phyloP scores from a whole-genome alignment of 108 stramenopile species.

The Cyclotella baltica region DNA sequence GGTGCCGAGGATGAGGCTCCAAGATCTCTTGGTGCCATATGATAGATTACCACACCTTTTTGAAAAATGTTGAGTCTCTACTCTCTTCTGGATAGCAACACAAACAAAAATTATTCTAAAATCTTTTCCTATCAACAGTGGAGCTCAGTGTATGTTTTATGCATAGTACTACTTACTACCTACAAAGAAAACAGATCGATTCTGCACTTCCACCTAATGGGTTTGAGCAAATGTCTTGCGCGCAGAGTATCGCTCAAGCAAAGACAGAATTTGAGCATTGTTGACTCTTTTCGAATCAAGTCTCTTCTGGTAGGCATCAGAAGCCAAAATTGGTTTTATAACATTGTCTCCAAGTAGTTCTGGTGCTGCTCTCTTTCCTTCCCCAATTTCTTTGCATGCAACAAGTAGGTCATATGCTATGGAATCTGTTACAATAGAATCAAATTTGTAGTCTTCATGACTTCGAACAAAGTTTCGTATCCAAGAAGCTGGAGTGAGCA shows the following conservation, averaged over 20 bases:
- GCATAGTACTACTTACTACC: neutral
- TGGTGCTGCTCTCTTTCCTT: conserved; percentile 79
- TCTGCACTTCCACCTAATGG: no score
- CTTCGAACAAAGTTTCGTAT: conserved; percentile 89
- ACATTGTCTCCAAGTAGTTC: conserved; percentile 77
- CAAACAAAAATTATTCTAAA: no score
- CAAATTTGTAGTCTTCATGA: conserved; percentile 95
- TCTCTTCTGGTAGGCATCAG: conserved; percentile 85
- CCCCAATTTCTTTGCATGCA: conserved; percentile 88
- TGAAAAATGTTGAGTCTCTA: no score
- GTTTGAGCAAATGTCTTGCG: conserved; percentile 45
- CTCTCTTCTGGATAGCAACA: no score
- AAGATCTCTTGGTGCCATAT: no score
- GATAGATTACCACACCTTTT: no score
- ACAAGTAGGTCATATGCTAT: conserved; percentile 94
- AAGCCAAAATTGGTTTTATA: conserved; percentile 77
- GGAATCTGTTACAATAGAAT: conserved; percentile 90
- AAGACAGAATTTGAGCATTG: conserved; percentile 64
- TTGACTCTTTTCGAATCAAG: conserved; percentile 79
- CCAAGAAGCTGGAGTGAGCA: conserved; percentile 96
- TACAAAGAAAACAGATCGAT: neutral
- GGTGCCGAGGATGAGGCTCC: no score
- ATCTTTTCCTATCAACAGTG: no score
- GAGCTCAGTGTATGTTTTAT: no score
- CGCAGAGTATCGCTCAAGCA: conserved; percentile 54